Evolutionary conservation across 2,329 filamentous ascomycete species (phyloP).

Genomic region (Ambrosiella xylebori): DNA sequence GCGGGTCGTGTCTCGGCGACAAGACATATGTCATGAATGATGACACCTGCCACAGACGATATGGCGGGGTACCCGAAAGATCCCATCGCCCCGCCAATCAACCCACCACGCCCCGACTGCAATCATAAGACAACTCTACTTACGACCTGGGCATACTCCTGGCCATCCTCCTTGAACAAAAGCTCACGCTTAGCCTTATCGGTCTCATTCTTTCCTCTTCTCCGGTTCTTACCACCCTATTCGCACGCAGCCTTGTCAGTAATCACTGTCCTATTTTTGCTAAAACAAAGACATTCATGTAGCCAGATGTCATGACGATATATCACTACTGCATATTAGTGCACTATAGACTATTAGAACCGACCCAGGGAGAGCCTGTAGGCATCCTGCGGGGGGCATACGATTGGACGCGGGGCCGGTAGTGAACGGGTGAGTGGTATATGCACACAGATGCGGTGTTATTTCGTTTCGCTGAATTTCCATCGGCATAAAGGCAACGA

Average conservation of each 20-base stretch:
- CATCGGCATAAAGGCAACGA: not conserved
- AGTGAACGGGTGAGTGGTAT: no score
- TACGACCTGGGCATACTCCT: slow-evolving; percentile 33
- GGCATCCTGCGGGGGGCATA: no score
- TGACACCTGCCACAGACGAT: not conserved
- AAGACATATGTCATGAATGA: no score
- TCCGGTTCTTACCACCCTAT: slow-evolving; percentile 94
- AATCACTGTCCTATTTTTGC: not conserved
- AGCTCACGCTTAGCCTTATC: slow-evolving; percentile 98
- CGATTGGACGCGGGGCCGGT: no score
- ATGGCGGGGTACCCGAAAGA: not conserved
- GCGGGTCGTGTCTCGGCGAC: no score
- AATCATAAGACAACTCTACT: slow-evolving; percentile 1
- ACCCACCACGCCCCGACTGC: not conserved
- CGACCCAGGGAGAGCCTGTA: no score
- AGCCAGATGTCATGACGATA: no score
- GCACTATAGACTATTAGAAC: no score
- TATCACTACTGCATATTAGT: no score
- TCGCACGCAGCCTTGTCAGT: slow-evolving; percentile 8
- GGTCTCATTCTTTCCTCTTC: slow-evolving; percentile 97
- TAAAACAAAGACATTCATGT: no score
- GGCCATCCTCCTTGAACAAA: slow-evolving; percentile 96
- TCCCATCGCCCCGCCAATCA: not conserved
- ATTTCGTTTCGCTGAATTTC: no score
- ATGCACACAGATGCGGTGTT: no score